Base-by-base conservation (phyloP, 1,284 basidiomycete genomes). In the Sporisorium scitamineum region DNA sequence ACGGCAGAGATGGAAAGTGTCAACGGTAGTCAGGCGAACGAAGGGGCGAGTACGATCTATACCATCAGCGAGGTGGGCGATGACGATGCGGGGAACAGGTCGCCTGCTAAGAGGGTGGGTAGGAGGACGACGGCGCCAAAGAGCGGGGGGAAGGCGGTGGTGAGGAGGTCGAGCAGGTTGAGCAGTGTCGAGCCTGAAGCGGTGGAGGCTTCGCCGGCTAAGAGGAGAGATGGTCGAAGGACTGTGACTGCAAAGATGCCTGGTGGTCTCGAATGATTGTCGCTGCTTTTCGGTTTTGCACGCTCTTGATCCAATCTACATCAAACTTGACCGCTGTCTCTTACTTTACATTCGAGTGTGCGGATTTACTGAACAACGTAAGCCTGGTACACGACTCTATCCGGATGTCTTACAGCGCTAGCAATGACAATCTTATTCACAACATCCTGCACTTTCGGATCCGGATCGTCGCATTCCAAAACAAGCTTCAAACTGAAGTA, bases 51-150 rank as follows among this genome's bases (percentile, higher is more conserved):
- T 55, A 76, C 74, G 26, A 70, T 70, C 39, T 76, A 76, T 32
- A 76, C 69, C 3, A 70, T 76, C 32, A 76, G 74, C 53, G 74
- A 76, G 29, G 42, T 47, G 0, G 74, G 74, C 1, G 74, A 69
- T 22, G 61, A 50, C n/a, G 59, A 60, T 10, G 60, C 7, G 16
- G 32, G n/a, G 18, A 50, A 11, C 4, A 56, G 26, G 18, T 47
- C 58, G 14, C 54, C 68, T 1, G 29, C 51, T 4, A 68, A 65
- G 22, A 31, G 61, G 20, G 24, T 53, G 0, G 29, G 48, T 3
- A 29, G 53, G 29, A 47, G 44, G 5, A 59, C 59, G 16, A 44
- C 45, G 3, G 7, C 55, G 18, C 9, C 57, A 5, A 27, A 3
- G 6, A 16, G 55, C 11, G 39, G 53, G 0, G 57, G 53, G 9